Conservation (phyloP, 345 rosid species). For the Rhodamnia argentea region DNA sequence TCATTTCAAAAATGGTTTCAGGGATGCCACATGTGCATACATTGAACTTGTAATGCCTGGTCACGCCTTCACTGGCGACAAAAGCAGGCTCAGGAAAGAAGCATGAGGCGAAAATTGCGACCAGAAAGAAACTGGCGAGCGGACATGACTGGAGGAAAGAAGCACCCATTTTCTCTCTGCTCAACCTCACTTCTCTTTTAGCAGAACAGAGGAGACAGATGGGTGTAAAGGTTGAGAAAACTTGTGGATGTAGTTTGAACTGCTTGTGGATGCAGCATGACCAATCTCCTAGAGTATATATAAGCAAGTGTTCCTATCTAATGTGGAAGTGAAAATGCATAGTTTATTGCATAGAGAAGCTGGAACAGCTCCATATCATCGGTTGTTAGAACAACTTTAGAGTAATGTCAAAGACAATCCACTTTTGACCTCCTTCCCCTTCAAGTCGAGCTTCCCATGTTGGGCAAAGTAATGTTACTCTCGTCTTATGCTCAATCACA, state of each 20-base stretch:
- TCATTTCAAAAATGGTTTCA: neutral
- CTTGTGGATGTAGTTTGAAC: neutral
- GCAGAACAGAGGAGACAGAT: neutral
- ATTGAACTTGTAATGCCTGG: constrained; percentile 66
- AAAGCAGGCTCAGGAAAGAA: constrained; percentile 23
- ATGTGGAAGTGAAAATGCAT: neutral
- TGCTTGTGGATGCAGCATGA: neutral
- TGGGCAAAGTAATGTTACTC: neutral
- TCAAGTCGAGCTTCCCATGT: constrained; percentile 13
- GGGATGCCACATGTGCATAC: constrained; percentile 17
- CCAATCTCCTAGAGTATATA: neutral
- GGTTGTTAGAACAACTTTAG: constrained; percentile 68
- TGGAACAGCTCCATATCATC: neutral
- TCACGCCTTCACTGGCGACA: constrained; percentile 27
- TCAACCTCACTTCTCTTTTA: neutral
- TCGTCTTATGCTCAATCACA: neutral
- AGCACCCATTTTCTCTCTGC: neutral
- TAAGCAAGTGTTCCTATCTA: neutral
- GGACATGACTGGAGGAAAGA: neutral
- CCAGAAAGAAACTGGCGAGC: neutral
- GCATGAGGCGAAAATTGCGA: constrained; percentile 7
- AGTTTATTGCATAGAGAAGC: neutral
- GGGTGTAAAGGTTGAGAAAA: neutral
- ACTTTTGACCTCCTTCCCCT: constrained; percentile 32
- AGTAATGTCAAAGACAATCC: constrained; percentile 76